Evolutionary conservation across 306 rosid genomes (phyloP).

Genomic region (Rosa multiflora): DNA sequence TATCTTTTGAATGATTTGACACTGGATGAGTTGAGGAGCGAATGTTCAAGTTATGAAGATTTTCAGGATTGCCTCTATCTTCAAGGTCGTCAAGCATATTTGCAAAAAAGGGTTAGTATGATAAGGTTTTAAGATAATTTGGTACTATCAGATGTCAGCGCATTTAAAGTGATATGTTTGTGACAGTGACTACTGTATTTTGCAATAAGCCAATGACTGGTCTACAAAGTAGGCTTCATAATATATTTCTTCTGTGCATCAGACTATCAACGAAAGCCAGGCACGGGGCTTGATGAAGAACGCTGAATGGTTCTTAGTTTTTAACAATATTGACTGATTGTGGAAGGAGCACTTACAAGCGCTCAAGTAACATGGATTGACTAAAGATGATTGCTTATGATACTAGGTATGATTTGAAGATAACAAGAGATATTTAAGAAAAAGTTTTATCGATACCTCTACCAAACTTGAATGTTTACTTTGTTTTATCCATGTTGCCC

Average conservation of each 20-base stretch:
- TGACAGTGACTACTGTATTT: background rate
- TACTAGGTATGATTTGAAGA: constrained; percentile 63
- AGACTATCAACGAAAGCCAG: constrained; percentile 72
- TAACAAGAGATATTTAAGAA: background rate
- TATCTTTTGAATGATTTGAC: constrained; percentile 84
- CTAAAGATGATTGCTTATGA: constrained; percentile 99
- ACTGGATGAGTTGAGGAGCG: constrained; percentile 63
- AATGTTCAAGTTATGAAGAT: constrained; percentile 40
- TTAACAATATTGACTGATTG: constrained; percentile 86
- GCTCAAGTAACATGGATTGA: constrained; percentile 46
- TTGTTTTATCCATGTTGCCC: constrained; percentile 31
- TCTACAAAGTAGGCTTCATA: background rate
- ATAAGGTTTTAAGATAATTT: background rate
- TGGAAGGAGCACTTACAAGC: constrained; percentile 73
- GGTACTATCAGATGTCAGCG: background rate
- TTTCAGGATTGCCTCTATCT: constrained; percentile 53
- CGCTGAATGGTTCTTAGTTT: constrained; percentile 83
- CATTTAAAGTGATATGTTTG: background rate
- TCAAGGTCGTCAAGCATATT: constrained; percentile 83
- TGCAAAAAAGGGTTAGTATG: constrained; percentile 72
- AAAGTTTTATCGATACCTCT: constrained; percentile 9
- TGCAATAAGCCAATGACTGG: background rate
- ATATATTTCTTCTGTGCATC: background rate
- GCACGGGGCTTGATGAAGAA: constrained; percentile 91
- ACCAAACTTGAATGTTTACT: constrained; percentile 29